Base-by-base conservation (phyloP, 2,329 filamentous ascomycete species). In the Neophaeococcomyces mojaviensis region DNA sequence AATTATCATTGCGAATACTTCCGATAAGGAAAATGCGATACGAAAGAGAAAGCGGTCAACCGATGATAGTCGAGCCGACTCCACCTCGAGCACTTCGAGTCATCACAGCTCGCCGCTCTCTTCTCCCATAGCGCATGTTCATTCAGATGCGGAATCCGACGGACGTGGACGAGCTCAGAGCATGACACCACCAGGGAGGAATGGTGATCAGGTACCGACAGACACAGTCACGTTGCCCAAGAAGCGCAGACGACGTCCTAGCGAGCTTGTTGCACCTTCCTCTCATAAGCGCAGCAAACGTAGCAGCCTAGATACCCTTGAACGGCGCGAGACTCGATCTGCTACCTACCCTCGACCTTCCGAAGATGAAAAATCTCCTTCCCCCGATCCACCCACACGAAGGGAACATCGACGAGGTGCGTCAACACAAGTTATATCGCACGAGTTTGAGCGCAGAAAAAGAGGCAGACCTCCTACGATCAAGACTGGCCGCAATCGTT, bases 401-500 rank as follows among this genome's bases (percentile, higher is more conserved):
- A 50, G 51, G 15, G 49, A 58, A 22, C 53, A 58, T 33, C 47
- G 53, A 31, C 50, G 58, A 41, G 56, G 55, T 28, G 48, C 51
- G 19, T 61, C 60, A 10, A 59, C 54, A 16, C 59, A 60, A 36
- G 44, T 55, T 3, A 55, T 50, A 33, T 41, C 47, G 31, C 48
- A 43, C 50, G 50, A 51, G 49, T 45, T 53, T 42, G 44, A 55
- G 37, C 52, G 55, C 39, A 61, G 56, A 42, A 71, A 68, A 49
- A 50, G 55, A 47, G 59, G 61, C 2, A 65, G 67, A 10, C 64
- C 69, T 3, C 64, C 67, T 9, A 55, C 67, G 16, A 54, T 66
- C 28, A 64, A 67, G n/a, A 67, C 64, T 16, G 64, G 61, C 43
- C 62, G 68, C 31, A 68, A 70, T 49, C 60, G 60, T 43, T 73